phyloP scores from a whole-genome alignment of 2,329 filamentous ascomycete species.

The Colletotrichum phormii region DNA sequence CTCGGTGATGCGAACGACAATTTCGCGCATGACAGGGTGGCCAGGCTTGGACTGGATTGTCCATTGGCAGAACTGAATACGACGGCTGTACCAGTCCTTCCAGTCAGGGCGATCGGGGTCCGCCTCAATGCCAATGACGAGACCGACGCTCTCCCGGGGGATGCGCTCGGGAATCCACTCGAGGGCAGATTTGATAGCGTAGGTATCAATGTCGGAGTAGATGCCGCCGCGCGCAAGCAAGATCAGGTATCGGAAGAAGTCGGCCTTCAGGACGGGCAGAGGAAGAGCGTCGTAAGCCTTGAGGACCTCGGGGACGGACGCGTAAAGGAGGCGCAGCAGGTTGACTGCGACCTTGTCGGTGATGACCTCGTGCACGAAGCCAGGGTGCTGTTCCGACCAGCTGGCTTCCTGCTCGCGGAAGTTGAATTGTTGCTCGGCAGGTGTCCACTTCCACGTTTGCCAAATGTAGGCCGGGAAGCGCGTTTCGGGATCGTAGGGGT shows the following conservation, averaged over 20 bases:
- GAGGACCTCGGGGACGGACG: conserved; percentile 81
- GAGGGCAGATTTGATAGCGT: conserved; percentile 82
- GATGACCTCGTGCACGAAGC: conserved; percentile 96
- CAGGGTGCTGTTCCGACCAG: conserved; percentile 88
- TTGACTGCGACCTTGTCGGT: conserved; percentile 89
- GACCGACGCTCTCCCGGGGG: conserved; percentile 80
- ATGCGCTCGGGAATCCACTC: conserved; percentile 89
- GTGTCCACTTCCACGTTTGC: conserved; percentile 97
- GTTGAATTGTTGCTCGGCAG: conserved; percentile 79
- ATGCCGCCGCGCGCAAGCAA: conserved; percentile 70
- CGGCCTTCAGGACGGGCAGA: conserved; percentile 80
- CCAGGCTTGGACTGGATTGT: conserved; percentile 97
- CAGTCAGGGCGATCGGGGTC: conserved; percentile 94
- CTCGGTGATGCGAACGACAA: conserved; percentile 87
- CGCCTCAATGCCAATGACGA: conserved; percentile 95
- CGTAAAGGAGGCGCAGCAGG: conserved; percentile 87
- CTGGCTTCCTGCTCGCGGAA: conserved; percentile 89
- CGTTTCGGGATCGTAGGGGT: conserved; percentile 87
- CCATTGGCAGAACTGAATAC: conserved; percentile 99
- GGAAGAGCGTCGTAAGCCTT: conserved; percentile 82
- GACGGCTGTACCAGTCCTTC: conserved; percentile 94
- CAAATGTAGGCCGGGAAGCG: conserved; percentile 99
- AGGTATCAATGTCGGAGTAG: conserved; percentile 94
- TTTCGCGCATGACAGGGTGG: conserved; percentile 89
- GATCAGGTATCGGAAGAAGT: conserved; percentile 83